Percentiles rank a stretch among this genome's conserved stretches.
Evolutionary conservation across 441 rosid species (phyloP).

Genomic region (Jatropha podagrica): DNA sequence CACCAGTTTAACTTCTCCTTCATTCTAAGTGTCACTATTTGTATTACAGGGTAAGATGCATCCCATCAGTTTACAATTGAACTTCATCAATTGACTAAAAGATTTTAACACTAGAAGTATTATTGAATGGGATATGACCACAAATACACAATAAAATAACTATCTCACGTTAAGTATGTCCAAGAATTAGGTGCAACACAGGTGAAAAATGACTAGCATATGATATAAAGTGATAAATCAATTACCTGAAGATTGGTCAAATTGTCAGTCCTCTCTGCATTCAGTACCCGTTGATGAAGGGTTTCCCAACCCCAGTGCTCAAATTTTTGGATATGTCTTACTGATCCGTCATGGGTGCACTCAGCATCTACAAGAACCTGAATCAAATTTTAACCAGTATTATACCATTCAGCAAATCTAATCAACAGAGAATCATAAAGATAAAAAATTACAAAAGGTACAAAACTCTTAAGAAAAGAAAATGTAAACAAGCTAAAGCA

Average conservation of each 20-base stretch:
- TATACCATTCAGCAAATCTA: background rate
- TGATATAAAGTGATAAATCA: slow-evolving; percentile 4
- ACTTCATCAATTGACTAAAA: too few relatives aligned
- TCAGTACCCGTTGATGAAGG: slow-evolving; percentile 76
- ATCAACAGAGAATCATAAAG: background rate
- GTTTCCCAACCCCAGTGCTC: slow-evolving; percentile 97
- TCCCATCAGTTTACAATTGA: too few relatives aligned
- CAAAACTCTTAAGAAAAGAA: background rate
- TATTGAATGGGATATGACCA: too few relatives aligned
- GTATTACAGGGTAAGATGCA: background rate
- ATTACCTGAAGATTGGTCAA: slow-evolving; percentile 77
- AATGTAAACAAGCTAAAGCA: background rate
- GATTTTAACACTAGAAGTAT: too few relatives aligned
- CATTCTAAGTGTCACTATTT: background rate
- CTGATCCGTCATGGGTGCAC: slow-evolving; percentile 96
- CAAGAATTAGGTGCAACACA: background rate
- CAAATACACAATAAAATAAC: background rate
- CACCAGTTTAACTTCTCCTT: background rate
- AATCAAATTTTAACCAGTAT: slow-evolving; percentile 25
- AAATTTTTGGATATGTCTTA: slow-evolving; percentile 83
- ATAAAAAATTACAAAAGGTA: background rate
- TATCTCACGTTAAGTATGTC: background rate
- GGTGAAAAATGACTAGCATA: background rate
- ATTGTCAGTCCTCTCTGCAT: slow-evolving; percentile 76
- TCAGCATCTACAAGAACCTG: slow-evolving; percentile 98